Base-by-base conservation (phyloP, 345 rosid species). In the Melaleuca alternifolia region DNA sequence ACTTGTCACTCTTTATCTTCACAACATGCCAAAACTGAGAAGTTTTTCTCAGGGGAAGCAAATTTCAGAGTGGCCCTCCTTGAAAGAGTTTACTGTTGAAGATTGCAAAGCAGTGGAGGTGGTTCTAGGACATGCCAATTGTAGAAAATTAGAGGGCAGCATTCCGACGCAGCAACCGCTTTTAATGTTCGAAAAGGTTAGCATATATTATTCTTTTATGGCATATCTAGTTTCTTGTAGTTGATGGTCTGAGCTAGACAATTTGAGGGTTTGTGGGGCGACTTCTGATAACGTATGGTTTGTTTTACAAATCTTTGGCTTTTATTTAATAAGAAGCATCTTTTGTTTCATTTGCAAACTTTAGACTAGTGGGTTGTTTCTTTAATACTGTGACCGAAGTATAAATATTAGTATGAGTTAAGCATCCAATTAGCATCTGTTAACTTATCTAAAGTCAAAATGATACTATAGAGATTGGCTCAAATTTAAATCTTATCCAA, bases 101-200 rank as follows among this genome's bases (percentile, higher is more conserved):
- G 10, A 61, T 30, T 61, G 75, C 7, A 30, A 61, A 28, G 75
- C 18, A 6, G 2, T 28, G 21, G 0, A 56, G 20, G 41, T 28
- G 41, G 28, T 61, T 7, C 0, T 5, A 61, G 18, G 75, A 28
- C 20, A 61, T 61, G 75, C 75, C 0, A 28, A 5, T 61, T 3
- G 1, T 28, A 13, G 2, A 61, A 61, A 13, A 1, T 3, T n/a
- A 0, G 16, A n/a, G 1, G 71, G 16, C 0, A 12, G 5, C 8
- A 0, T 3, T n/a, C 71, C 2, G 3, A 61, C 10, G 2, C 10
- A 12, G 3, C 37, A 61, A 28, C 10, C 9, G 0, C 1, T 61
- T 28, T 28, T 61, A 3, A 8, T n/a, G 0, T 1, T 59, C 0
- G 59, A 61, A 61, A 61, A 61, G 37, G 75, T 61, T 3, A n/a